Evolutionary conservation across 495 filamentous ascomycete species (phyloP), one percentile per base, ranked within the genome.

Genomic region (Neurospora cerealis): DNA sequence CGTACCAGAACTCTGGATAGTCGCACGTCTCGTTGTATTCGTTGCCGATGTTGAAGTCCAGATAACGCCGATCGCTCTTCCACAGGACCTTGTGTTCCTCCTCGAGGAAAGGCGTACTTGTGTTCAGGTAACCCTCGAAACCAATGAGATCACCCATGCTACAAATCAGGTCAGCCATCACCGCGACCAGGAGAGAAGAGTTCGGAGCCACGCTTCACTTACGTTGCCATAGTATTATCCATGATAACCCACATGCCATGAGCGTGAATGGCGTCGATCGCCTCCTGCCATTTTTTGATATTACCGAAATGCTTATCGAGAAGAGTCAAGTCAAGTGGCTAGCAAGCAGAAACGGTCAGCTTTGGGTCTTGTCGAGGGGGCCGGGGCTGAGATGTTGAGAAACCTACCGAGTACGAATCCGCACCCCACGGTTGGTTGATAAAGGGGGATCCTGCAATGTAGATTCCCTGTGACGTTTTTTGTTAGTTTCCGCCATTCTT

Each of bases 371-470:
- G 28, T 62, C 54, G 15, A 62, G 13, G 1, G 46, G 46, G 8
- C 39, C 0, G 4, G 19, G 11, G 69, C 11, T 46, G 44, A 39
- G 11, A 46, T 21, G 41, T 9, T 0, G 28, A 36, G 11, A 19
- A 38, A 80, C 80, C 32, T 77, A 82, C 81, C 74, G 79, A 83
- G 76, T 91, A 93, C 5, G 87, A 85, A 77, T 93, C 91, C 19
- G 88, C 84, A 13, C 86, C 86, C 91, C 91, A 93, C 6, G 91
- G 91, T 74, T 87, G 82, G 76, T 93, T 93, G 84, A 93, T 91
- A 74, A 91, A 85, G 10, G 89, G 85, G 54, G 86, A 87, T 17
- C 91, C 91, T 54, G 91, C 90, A 71, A 93, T 84, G 75, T 93
- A 93, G 34, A 93, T 85, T 10, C 83, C 89, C 89, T 80, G 28